phyloP scores from a whole-genome alignment of 2,329 filamentous ascomycete genomes.

The Allantophomopsis lycopodina region DNA sequence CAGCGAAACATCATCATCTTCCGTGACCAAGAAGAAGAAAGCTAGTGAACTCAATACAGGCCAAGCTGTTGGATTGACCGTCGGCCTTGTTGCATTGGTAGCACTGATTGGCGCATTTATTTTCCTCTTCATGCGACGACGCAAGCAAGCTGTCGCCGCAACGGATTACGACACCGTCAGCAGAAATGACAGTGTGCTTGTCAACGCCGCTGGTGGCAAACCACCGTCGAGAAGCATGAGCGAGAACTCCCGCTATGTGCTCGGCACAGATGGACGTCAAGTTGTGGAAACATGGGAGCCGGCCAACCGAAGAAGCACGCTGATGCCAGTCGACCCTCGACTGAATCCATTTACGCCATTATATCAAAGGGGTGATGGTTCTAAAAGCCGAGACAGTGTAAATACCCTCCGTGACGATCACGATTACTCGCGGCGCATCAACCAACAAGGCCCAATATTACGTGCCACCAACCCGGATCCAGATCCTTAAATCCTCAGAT shows the following conservation, averaged over 20 bases:
- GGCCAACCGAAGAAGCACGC: conserved; percentile 30
- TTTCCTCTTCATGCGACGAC: conserved; percentile 28
- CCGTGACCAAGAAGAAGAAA: conserved; percentile 7
- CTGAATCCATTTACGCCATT: conserved; percentile 47
- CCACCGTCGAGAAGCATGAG: conserved; percentile 18
- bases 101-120: conserved; percentile 21
- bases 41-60: conserved; percentile 26
- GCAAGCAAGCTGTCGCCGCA: conserved; percentile 23
- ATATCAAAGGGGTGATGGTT: conserved; percentile 33
- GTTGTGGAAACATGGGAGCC: conserved; percentile 18
- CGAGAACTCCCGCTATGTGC: conserved; percentile 19
- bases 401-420: conserved; percentile 50
- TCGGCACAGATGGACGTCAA: conserved; percentile 18
- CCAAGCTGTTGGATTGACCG: conserved; percentile 34
- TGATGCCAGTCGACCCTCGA: conserved; percentile 48
- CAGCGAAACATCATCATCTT: background rate
- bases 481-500: background rate
- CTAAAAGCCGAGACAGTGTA: conserved; percentile 48
- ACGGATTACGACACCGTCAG: conserved; percentile 7
- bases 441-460: conserved; percentile 34
- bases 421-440: conserved; percentile 42
- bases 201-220: conserved; percentile 4
- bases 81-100: conserved; percentile 33
- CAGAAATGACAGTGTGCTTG: conserved; percentile 8
- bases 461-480: conserved; percentile 46